Conservation (phyloP, 1,139 yeast species). For the Pichia sp. region DNA sequence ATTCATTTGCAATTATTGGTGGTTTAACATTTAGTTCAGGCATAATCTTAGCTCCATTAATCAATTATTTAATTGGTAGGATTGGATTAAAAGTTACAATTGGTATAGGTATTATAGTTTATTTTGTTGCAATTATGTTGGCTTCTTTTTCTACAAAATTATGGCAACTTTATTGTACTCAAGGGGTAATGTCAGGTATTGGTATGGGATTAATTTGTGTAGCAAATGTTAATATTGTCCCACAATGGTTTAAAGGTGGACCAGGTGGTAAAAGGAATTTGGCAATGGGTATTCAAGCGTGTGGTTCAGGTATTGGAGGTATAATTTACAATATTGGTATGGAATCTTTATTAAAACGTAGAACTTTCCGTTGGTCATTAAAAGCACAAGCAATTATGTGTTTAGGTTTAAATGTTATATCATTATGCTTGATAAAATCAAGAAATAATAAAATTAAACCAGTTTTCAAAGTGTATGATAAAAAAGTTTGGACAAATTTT, state of each 20-base stretch:
- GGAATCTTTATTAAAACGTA: conserved; percentile 42
- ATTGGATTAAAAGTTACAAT: conserved; percentile 39
- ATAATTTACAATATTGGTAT: conserved; percentile 46
- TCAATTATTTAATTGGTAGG: conserved; percentile 38
- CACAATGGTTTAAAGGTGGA: conserved; percentile 50
- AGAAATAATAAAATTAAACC: conserved; percentile 31
- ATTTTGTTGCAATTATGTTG: conserved; percentile 45
- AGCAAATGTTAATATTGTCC: conserved; percentile 48
- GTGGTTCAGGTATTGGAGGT: conserved; percentile 68
- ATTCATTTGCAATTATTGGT: conserved; percentile 55
- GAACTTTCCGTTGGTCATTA: conserved; percentile 54
- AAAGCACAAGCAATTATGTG: conserved; percentile 47
- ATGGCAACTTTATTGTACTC: conserved; percentile 47
- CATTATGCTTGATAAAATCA: conserved; percentile 24
- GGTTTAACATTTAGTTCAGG: conserved; percentile 48
- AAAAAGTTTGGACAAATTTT: conserved; percentile 27
- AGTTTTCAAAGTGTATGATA: conserved; percentile 35
- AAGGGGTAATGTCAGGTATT: conserved; percentile 55
- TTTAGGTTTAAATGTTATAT: conserved; percentile 35
- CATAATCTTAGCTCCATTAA: conserved; percentile 39
- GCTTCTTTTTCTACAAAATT: conserved; percentile 47
- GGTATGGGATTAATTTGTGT: conserved; percentile 46
- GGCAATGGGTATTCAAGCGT: conserved; percentile 54
- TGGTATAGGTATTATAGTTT: conserved; percentile 37
- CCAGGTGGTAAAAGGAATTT: conserved; percentile 44